phyloP scores from a whole-genome alignment of 1,284 basidiomycete species.

The Chalciporus sp. region DNA sequence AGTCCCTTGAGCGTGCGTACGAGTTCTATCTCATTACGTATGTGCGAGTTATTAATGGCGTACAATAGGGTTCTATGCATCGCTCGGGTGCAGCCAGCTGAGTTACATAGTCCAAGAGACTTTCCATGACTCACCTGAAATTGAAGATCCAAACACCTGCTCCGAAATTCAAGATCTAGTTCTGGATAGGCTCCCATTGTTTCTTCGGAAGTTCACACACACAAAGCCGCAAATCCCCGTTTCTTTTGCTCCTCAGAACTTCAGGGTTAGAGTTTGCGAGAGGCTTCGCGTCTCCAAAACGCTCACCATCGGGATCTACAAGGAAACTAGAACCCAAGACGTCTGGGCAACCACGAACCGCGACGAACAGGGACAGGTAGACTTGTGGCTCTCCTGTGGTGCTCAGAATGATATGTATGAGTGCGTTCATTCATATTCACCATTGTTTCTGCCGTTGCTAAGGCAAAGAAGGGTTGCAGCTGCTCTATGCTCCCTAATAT shows the following conservation, averaged over 20 bases:
- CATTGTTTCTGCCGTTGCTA: background rate
- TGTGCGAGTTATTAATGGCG: too few species aligned
- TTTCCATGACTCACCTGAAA: background rate
- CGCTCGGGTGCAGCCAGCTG: too few species aligned
- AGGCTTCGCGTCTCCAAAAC: constrained; percentile 1
- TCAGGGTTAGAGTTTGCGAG: background rate
- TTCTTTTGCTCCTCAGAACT: background rate
- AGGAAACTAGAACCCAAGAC: background rate
- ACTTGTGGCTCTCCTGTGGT: background rate
- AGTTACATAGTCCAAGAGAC: background rate
- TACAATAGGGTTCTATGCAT: background rate
- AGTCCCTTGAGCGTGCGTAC: too few species aligned
- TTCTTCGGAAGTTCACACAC: background rate
- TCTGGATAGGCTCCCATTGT: background rate
- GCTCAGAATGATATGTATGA: constrained; percentile 84
- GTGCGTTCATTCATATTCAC: constrained; percentile 36
- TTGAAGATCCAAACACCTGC: background rate
- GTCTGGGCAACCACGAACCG: constrained; percentile 2
- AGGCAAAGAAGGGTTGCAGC: too few species aligned
- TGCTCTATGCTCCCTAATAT: background rate
- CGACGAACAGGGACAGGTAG: background rate
- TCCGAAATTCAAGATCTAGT: background rate
- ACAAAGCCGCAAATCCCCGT: background rate
- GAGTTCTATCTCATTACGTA: too few species aligned
- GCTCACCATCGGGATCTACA: background rate